A percentile compares a stretch with the other conserved stretches of the same genome.
Evolutionary conservation across 2,329 filamentous ascomycete genomes (phyloP).

Genomic region (Fusarium albosuccineum): DNA sequence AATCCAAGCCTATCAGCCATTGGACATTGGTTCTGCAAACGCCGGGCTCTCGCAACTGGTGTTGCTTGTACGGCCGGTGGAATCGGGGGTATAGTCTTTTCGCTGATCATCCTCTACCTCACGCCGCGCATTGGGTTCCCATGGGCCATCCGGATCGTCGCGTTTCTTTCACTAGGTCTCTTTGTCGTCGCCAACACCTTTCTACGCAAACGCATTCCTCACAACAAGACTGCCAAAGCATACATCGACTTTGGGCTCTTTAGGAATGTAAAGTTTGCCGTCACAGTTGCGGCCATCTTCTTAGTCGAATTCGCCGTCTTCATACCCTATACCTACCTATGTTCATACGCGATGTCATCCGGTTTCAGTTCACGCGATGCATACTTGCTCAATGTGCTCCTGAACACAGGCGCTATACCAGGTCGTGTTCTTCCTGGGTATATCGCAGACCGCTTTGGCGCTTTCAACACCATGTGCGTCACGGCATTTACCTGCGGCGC

Average conservation of each 20-base stretch:
- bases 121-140: slow-evolving; percentile 48
- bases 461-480: slow-evolving; percentile 32
- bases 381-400: slow-evolving; percentile 9
- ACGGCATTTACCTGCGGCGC: slow-evolving; percentile 7
- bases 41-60: slow-evolving; percentile 76
- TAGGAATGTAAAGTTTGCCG: slow-evolving; percentile 61
- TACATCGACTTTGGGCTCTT: slow-evolving; percentile 67
- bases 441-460: slow-evolving; percentile 48
- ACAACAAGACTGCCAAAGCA: slow-evolving; percentile 57
- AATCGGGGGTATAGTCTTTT: slow-evolving; percentile 68
- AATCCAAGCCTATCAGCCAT: slow-evolving; percentile 76
- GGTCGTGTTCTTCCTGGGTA: slow-evolving; percentile 45
- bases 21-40: slow-evolving; percentile 71
- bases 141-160: slow-evolving; percentile 50
- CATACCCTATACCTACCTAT: slow-evolving; percentile 29
- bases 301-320: slow-evolving; percentile 42
- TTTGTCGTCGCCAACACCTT: slow-evolving; percentile 47
- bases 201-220: slow-evolving; percentile 61
- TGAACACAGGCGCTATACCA: slow-evolving; percentile 24
- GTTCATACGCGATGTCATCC: slow-evolving; percentile 43
- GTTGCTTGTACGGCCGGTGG: slow-evolving; percentile 75
- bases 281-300: slow-evolving; percentile 68
- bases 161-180: slow-evolving; percentile 42
- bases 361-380: slow-evolving; percentile 47
- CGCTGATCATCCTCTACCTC: slow-evolving; percentile 48